These are phyloP conservation scores for Penicillium sp. DNA, from an alignment of 2,329 filamentous ascomycete genomes.

Conservation along the genomic window DNA sequence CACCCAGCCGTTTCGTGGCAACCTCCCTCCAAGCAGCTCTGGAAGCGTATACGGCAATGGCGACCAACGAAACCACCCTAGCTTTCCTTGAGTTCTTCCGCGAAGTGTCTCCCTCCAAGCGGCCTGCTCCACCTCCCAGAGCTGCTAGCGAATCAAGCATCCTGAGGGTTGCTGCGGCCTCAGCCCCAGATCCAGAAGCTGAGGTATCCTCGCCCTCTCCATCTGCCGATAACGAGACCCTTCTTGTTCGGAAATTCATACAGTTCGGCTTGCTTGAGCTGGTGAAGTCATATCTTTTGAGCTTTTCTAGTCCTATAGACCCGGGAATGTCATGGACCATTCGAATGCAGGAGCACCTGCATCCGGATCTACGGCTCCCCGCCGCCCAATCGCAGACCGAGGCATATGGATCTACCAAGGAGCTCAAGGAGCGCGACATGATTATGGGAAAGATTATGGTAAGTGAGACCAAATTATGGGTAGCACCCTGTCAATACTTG, in stretches of 20 bases:
- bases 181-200: conserved; percentile 59
- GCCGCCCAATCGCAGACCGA: conserved; percentile 51
- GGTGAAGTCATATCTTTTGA: conserved; percentile 59
- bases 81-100: conserved; percentile 59
- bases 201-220: conserved; percentile 43
- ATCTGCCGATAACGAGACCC: conserved; percentile 46
- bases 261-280: conserved; percentile 63
- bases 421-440: conserved; percentile 53
- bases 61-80: conserved; percentile 56
- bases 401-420: conserved; percentile 50
- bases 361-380: conserved; percentile 53
- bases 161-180: conserved; percentile 30
- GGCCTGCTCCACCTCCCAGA: conserved; percentile 60
- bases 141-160: conserved; percentile 51
- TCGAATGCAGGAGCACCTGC: conserved; percentile 57
- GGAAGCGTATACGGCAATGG: conserved; percentile 57
- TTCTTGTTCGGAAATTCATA: conserved; percentile 54
- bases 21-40: conserved; percentile 62
- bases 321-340: conserved; percentile 46
- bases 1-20: conserved; percentile 62
- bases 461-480: conserved; percentile 14
- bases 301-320: conserved; percentile 34
- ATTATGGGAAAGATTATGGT: conserved; percentile 57
- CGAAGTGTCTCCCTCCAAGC: conserved; percentile 55
- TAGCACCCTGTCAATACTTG: rapidly evolving